Evolutionary conservation across 2,329 filamentous ascomycete species (phyloP), one percentile per base, ranked within the genome.

Genomic region (Fusarium euwallaceae): DNA sequence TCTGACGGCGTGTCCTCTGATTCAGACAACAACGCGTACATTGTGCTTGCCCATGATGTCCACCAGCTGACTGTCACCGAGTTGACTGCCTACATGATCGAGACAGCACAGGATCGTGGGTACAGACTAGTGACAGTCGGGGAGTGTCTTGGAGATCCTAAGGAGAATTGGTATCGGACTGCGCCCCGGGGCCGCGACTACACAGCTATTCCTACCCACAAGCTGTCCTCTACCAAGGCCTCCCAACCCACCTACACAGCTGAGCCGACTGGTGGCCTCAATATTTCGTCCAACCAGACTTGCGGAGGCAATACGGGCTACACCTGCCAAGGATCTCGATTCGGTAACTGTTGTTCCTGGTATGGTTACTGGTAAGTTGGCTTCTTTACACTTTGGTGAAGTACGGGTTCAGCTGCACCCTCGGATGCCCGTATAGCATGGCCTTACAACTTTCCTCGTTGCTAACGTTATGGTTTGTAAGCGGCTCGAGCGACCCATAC

Each of bases 31-130:
- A 79, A 81, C 37, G 79, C 80, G 61, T 89, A 87, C 79, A 86
- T 92, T 48, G 83, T 86, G 20, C 88, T 92, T 59, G 85, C 84
- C 0, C 88, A 89, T 73, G 88, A 89, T 70, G 85, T 88, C 27
- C 86, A 88, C 65, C 78, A 84, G 64, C 83, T 86, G 72, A 87
- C 87, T 0, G 87, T 85, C 4, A 72, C 79, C 8, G 84, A 82
- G 41, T 78, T 89, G 66, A 79, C 81, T 6, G 58, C 77, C 77
- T 86, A 81, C 76, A 88, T 88, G 85, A 78, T 88, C 20, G 69
- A 81, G 14, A 79, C 78, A 60, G 81, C 88, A 16, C 76, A 78
- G 27, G 73, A 79, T 4, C 81, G 84, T 20, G 88, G 88, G 0
- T 86, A 85, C 73, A 79, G 75, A 55, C 85, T 86, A 51, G 88